Percentiles rank a stretch among this genome's conserved stretches.
Conservation (phyloP, 2,329 filamentous ascomycete genomes). For the Colletotrichum scovillei region DNA sequence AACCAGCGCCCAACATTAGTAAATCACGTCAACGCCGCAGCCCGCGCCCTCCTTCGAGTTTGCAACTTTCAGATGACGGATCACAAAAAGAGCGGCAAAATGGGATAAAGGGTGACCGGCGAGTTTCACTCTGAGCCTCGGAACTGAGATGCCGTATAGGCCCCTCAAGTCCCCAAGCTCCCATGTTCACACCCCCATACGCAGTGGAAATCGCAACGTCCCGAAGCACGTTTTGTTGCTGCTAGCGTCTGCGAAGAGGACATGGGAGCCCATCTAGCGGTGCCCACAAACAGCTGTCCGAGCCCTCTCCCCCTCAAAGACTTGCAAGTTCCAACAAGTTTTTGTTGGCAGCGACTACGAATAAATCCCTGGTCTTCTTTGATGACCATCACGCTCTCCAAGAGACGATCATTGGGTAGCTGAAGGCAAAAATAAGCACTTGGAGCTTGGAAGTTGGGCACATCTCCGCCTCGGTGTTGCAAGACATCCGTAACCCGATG, state of each 20-base stretch:
- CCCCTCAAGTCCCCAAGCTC: no score
- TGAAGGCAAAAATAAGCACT: neutral
- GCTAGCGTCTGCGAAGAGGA: neutral
- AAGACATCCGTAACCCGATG: neutral
- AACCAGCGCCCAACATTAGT: neutral
- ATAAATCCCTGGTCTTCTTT: neutral
- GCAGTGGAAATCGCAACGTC: neutral
- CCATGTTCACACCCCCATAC: neutral
- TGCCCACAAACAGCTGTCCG: neutral
- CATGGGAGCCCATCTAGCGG: neutral
- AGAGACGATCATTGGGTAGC: neutral
- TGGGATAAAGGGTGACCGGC: neutral
- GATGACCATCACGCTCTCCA: neutral
- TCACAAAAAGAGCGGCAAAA: neutral
- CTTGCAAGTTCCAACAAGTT: neutral
- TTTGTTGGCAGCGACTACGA: neutral
- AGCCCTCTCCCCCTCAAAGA: neutral
- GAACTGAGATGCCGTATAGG: neutral
- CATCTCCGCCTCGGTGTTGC: neutral
- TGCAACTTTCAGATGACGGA: no score
- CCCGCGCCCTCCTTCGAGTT: no score
- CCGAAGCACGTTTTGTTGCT: neutral
- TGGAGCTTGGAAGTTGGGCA: neutral
- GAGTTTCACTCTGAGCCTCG: neutral
- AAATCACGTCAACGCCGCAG: neutral